phyloP scores from a whole-genome alignment of 1,284 basidiomycete species.

The Blastosporella zonata region DNA sequence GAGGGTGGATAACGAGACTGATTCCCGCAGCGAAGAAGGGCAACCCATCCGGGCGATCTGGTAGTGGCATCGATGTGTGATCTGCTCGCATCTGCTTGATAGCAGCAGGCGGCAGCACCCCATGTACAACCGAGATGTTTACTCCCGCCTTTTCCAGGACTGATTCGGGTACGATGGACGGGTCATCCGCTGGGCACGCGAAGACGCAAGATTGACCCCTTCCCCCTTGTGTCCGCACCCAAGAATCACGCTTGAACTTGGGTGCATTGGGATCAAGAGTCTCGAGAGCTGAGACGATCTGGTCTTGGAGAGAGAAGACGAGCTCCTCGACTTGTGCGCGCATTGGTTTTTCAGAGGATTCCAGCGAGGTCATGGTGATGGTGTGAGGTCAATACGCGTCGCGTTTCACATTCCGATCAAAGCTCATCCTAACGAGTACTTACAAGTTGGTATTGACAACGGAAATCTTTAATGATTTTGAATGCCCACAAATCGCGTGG shows the following conservation, averaged over 20 bases:
- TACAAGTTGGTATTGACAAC: too few relatives aligned
- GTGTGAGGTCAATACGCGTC: too few relatives aligned
- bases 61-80: conserved; percentile 73
- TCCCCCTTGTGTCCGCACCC: conserved; percentile 84
- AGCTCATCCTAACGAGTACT: too few relatives aligned
- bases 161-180: conserved; percentile 32
- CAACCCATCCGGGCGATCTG: conserved; percentile 52
- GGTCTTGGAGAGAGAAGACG: conserved; percentile 76
- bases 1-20: conserved; percentile 90
- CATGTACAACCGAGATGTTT: conserved; percentile 93
- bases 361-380: conserved; percentile 17
- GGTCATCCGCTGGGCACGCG: conserved; percentile 50
- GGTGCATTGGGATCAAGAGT: conserved; percentile 71
- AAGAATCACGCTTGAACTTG: conserved; percentile 83
- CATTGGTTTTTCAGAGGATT: conserved; percentile 50
- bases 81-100: conserved; percentile 94
- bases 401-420: too few relatives aligned
- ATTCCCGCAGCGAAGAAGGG: conserved; percentile 96
- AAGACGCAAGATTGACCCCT: conserved; percentile 89
- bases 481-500: too few relatives aligned
- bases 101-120: conserved; percentile 82
- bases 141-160: conserved; percentile 97
- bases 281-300: conserved; percentile 82
- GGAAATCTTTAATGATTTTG: too few relatives aligned
- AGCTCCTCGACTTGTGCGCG: conserved; percentile 79